Percentiles rank a stretch among this genome's conserved stretches.
phyloP scores from a whole-genome alignment of 2,329 filamentous ascomycete genomes.

The Arthroderma sp. region DNA sequence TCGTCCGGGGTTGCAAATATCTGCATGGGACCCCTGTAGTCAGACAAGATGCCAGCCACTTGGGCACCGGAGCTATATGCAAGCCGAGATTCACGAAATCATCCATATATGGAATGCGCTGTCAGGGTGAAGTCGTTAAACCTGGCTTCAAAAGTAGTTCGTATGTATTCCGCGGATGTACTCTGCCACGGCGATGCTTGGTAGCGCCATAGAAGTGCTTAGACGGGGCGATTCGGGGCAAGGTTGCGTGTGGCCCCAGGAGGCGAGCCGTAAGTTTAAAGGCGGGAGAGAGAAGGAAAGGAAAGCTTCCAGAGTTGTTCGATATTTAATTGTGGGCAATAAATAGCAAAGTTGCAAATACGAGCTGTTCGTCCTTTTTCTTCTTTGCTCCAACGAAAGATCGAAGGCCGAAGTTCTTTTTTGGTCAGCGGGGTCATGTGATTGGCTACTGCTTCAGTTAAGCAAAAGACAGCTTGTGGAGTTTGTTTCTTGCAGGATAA shows the following conservation, averaged over 20 bases:
- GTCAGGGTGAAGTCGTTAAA: too few relatives aligned
- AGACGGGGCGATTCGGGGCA: not conserved
- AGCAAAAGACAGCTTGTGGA: too few relatives aligned
- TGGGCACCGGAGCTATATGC: not conserved
- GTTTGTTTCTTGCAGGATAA: too few relatives aligned
- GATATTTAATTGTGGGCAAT: not conserved
- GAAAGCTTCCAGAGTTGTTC: conserved; percentile 1
- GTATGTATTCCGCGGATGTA: too few relatives aligned
- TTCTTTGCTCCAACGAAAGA: not conserved
- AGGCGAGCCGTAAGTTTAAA: not conserved
- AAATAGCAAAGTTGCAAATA: not conserved
- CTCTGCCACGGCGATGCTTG: not conserved
- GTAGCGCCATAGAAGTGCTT: too few relatives aligned
- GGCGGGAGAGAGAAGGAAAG: not conserved
- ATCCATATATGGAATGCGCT: too few relatives aligned
- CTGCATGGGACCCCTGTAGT: not conserved
- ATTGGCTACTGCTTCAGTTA: not conserved
- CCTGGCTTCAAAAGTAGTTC: too few relatives aligned
- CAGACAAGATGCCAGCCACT: not conserved
- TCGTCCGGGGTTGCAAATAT: conserved; percentile 18
- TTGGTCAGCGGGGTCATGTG: not conserved
- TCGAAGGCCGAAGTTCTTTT: not conserved
- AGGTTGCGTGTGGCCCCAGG: not conserved
- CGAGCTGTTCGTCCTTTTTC: not conserved
- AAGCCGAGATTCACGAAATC: not conserved